These are phyloP conservation scores for Pneumocystis carinii DNA, from an alignment of 1,139 yeast genomes.

Conservation along the genomic window DNA sequence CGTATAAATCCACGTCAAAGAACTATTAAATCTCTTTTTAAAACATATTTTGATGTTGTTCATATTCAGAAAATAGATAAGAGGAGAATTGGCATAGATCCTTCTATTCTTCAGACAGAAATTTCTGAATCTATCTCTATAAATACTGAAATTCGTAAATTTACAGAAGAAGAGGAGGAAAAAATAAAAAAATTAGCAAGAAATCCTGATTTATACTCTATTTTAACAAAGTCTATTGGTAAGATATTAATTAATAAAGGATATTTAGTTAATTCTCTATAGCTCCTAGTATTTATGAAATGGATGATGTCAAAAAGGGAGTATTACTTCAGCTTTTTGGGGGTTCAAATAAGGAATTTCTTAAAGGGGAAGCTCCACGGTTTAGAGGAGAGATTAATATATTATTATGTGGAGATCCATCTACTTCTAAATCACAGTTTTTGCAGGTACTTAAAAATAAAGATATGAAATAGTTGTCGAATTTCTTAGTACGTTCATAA, in stretches of 20 bases:
- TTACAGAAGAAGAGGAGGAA: conserved; percentile 54
- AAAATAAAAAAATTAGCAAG: conserved; percentile 46
- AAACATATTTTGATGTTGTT: conserved; percentile 87
- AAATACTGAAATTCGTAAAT: conserved; percentile 48
- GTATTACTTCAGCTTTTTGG: conserved; percentile 83
- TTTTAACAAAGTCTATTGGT: conserved; percentile 64
- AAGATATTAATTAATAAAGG: neutral
- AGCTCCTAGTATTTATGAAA: conserved; percentile 90
- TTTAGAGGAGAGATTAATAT: conserved; percentile 92
- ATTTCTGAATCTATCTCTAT: conserved; percentile 28
- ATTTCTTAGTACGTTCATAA: conserved; percentile 63
- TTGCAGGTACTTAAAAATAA: conserved; percentile 22
- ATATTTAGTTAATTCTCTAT: neutral
- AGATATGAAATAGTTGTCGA: conserved; percentile 19
- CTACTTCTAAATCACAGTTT: conserved; percentile 89
- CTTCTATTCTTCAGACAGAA: conserved; percentile 51
- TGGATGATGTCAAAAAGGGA: conserved; percentile 95
- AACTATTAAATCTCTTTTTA: conserved; percentile 67
- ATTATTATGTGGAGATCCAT: conserved; percentile 91
- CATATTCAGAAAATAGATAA: conserved; percentile 79
- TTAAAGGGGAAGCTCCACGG: conserved; percentile 66
- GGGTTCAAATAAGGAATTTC: conserved; percentile 79
- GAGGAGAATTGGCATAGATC: conserved; percentile 67
- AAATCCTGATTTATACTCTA: conserved; percentile 69
- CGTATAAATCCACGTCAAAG: conserved; percentile 76